A percentile compares a stretch with the other conserved stretches of the same genome.
Evolutionary conservation across 768 basidiomycete genomes (phyloP).

Genomic region (Coprinopsis cinerea): DNA sequence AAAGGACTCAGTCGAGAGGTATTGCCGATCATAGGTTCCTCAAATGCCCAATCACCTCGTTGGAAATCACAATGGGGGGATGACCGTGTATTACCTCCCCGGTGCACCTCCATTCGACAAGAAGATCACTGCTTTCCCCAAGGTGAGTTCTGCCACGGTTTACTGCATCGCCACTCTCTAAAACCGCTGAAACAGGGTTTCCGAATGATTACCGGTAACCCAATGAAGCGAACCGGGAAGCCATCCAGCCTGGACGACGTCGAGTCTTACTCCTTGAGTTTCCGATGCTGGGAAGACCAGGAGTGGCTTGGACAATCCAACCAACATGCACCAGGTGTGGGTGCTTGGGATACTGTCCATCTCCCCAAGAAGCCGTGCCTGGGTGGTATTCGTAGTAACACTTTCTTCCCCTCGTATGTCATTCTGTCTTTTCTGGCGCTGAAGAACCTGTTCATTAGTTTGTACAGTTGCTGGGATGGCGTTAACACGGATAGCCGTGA

Average conservation of each 20-base stretch:
- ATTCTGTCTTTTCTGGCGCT: background rate
- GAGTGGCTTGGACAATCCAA: slow-evolving; percentile 7
- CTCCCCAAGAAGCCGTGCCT: slow-evolving; percentile 7
- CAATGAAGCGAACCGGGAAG: background rate
- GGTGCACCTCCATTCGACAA: slow-evolving; percentile 6
- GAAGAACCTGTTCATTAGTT: background rate
- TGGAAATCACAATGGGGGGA: slow-evolving; percentile 1
- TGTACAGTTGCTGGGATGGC: slow-evolving; percentile 11
- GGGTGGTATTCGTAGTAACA: slow-evolving; percentile 8
- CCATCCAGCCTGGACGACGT: background rate
- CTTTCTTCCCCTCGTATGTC: slow-evolving; percentile 7
- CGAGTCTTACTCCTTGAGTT: background rate
- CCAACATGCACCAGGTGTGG: slow-evolving; percentile 4
- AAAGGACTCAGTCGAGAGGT: background rate
- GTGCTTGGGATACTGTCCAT: slow-evolving; percentile 2
- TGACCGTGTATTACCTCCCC: slow-evolving; percentile 8
- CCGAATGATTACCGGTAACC: slow-evolving; percentile 9
- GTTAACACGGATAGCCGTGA: slow-evolving; percentile 6
- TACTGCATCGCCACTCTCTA: background rate
- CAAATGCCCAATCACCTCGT: slow-evolving; percentile 8
- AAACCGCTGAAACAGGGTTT: slow-evolving; percentile 5
- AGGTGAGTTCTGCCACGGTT: background rate
- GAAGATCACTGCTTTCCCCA: slow-evolving; percentile 7
- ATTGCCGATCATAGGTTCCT: slow-evolving; percentile 5
- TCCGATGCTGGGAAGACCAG: slow-evolving; percentile 7